phyloP scores from a whole-genome alignment of 2,329 filamentous ascomycete genomes.

The Colletotrichum tamarilloi region DNA sequence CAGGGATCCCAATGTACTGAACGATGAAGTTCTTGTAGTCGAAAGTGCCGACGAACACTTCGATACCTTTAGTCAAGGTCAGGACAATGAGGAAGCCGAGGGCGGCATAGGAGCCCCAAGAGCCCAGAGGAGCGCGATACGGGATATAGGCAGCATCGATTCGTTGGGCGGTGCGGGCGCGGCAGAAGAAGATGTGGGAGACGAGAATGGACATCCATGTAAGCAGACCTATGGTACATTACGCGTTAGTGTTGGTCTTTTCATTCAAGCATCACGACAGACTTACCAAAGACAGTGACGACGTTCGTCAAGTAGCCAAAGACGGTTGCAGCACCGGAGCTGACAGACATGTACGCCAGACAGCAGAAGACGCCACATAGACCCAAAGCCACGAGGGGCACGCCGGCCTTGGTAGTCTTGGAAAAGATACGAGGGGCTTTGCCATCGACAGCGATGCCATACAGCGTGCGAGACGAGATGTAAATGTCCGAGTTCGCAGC shows the following conservation, averaged over 20 bases:
- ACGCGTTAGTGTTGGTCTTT: neutral
- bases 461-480: conserved; percentile 53
- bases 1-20: conserved; percentile 27
- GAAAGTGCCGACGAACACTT: conserved; percentile 21
- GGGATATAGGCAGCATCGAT: conserved; percentile 48
- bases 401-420: conserved; percentile 48
- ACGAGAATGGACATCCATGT: conserved; percentile 52
- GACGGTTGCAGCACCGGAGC: conserved; percentile 49
- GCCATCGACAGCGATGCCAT: conserved; percentile 51
- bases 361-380: conserved; percentile 48
- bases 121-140: conserved; percentile 47
- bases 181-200: conserved; percentile 51
- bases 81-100: conserved; percentile 9
- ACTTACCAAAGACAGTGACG: conserved; percentile 22
- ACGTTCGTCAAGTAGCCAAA: conserved; percentile 48
- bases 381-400: conserved; percentile 53
- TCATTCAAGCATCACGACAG: fast-evolving
- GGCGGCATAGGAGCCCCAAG: conserved; percentile 15
- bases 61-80: conserved; percentile 16
- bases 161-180: conserved; percentile 49
- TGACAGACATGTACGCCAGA: conserved; percentile 54
- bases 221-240: neutral
- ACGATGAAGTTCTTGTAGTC: conserved; percentile 27
- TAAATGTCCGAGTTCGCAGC: conserved; percentile 41
- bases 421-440: conserved; percentile 51